Conservation (phyloP, 2,329 filamentous ascomycete species). For the Coniochaeta sp. region DNA sequence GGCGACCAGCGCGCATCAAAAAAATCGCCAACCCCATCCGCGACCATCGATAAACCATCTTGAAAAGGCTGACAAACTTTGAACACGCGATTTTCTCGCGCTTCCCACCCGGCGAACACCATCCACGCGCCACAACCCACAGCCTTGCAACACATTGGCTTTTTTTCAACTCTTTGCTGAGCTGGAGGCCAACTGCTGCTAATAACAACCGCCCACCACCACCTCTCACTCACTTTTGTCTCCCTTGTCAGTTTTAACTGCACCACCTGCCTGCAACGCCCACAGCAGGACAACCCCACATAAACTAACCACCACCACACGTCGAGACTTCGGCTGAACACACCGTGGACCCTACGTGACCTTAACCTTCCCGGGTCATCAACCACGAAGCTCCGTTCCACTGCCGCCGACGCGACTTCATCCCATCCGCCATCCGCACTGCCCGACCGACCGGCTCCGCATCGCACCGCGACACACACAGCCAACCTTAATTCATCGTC, state of each 20-base stretch:
- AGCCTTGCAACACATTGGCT: conserved; percentile 23
- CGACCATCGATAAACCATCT: conserved; percentile 54
- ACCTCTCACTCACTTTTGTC: neutral
- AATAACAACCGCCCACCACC: neutral
- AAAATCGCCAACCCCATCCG: conserved; percentile 52
- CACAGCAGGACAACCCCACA: neutral
- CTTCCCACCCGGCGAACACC: conserved; percentile 31
- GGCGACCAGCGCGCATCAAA: conserved; percentile 54
- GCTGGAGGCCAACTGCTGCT: neutral
- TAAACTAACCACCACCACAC: conserved; percentile 1
- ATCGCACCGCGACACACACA: neutral
- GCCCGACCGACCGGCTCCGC: neutral
- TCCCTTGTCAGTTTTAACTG: neutral
- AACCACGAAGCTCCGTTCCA: conserved; percentile 1
- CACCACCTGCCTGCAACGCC: neutral
- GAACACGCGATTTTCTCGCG: conserved; percentile 48
- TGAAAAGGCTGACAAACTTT: conserved; percentile 43
- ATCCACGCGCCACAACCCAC: conserved; percentile 27
- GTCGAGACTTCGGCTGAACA: conserved; percentile 2
- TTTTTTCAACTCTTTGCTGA: conserved; percentile 31
- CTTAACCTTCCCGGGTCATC: neutral
- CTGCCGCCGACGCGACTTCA: neutral
- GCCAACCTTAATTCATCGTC: neutral
- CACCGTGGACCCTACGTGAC: neutral
- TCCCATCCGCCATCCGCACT: neutral